Conservation (phyloP, 768 basidiomycete genomes). For the Suillus subluteus region DNA sequence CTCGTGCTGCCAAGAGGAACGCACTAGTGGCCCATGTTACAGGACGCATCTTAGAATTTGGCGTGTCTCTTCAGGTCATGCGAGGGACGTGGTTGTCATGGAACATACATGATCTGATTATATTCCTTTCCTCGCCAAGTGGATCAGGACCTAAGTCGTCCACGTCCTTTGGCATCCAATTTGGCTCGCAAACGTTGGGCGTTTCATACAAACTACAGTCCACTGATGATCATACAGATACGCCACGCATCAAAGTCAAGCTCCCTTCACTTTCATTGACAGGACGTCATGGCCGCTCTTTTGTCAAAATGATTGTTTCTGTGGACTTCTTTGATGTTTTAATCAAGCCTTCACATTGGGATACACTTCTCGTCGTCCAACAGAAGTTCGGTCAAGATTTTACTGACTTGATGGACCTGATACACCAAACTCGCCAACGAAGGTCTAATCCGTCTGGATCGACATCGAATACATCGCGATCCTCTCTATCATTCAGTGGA, state of each 20-base stretch:
- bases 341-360: slow-evolving; percentile 83
- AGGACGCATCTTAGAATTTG: slow-evolving; percentile 51
- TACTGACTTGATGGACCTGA: slow-evolving; percentile 71
- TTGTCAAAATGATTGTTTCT: slow-evolving; percentile 56
- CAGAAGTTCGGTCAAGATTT: slow-evolving; percentile 91
- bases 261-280: slow-evolving; percentile 69
- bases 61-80: slow-evolving; percentile 79
- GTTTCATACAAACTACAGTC: slow-evolving; percentile 53
- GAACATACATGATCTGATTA: slow-evolving; percentile 57
- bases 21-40: slow-evolving; percentile 50
- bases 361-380: slow-evolving; percentile 80
- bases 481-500: slow-evolving; percentile 44
- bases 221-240: slow-evolving; percentile 38
- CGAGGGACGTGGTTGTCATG: slow-evolving; percentile 87
- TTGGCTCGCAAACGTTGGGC: slow-evolving; percentile 61
- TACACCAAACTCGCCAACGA: slow-evolving; percentile 59
- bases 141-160: slow-evolving; percentile 34
- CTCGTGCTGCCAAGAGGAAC: slow-evolving; percentile 16
- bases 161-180: slow-evolving; percentile 65
- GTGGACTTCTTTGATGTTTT: slow-evolving; percentile 73
- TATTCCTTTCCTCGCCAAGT: slow-evolving; percentile 48
- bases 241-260: slow-evolving; percentile 59
- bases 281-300: slow-evolving; percentile 54
- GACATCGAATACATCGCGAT: slow-evolving; percentile 17
- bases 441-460: slow-evolving; percentile 18